Evolutionary conservation across 306 rosid genomes (phyloP).

Genomic region (Acmispon strigosus): DNA sequence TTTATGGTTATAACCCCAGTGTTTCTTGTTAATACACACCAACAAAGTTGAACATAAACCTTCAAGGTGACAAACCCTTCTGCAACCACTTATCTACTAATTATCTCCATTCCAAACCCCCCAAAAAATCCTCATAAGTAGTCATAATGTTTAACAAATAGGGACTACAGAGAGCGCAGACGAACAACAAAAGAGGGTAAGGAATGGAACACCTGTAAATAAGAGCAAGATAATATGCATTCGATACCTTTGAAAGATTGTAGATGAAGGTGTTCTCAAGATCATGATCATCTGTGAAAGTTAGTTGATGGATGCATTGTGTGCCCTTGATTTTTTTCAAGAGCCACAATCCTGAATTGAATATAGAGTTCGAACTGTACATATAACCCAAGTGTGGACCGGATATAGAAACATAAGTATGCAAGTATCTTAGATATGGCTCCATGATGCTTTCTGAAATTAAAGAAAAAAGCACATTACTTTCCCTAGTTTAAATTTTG

Average conservation of each 20-base stretch:
- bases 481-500: constrained; percentile 5
- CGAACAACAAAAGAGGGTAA: too few species aligned
- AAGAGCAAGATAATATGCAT: not conserved
- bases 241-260: constrained; percentile 77
- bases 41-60: not conserved
- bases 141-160: not conserved
- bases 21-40: not conserved
- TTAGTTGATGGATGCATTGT: constrained; percentile 86
- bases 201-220: not conserved
- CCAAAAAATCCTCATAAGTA: not conserved
- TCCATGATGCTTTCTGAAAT: constrained; percentile 87
- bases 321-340: constrained; percentile 83
- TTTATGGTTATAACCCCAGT: not conserved
- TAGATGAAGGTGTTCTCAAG: constrained; percentile 79
- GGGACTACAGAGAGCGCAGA: not conserved
- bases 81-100: not conserved
- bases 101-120: not conserved
- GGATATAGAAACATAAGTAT: constrained; percentile 73
- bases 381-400: constrained; percentile 97
- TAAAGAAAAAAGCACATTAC: constrained; percentile 11
- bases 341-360: constrained; percentile 91
- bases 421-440: constrained; percentile 60
- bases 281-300: constrained; percentile 82
- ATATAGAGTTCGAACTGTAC: constrained; percentile 80
- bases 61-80: not conserved